Evolutionary conservation across 208 protist species (phyloP).

Genomic region (Trypanosoma congolense): DNA sequence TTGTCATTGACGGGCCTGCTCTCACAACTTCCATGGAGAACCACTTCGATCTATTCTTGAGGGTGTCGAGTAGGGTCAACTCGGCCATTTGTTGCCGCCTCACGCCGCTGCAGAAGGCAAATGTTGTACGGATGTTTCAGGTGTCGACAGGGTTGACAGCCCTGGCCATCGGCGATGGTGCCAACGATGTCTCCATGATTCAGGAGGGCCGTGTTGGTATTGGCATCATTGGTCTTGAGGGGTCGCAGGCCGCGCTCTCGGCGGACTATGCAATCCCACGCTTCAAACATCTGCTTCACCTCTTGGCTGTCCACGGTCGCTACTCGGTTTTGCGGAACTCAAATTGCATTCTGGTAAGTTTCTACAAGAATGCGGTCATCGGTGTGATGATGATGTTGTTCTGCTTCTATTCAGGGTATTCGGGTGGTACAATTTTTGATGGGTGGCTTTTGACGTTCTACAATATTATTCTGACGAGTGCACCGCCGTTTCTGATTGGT

Average conservation of each 20-base stretch:
- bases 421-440: conserved; percentile 85
- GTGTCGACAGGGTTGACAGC: conserved; percentile 78
- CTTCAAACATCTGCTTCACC: conserved; percentile 90
- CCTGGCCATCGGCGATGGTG: conserved; percentile 97
- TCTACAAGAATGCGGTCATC: conserved; percentile 97
- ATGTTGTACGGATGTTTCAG: conserved; percentile 90
- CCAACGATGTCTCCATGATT: conserved; percentile 98
- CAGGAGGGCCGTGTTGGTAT: conserved; percentile 92
- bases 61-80: conserved; percentile 69
- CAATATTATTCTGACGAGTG: conserved; percentile 84
- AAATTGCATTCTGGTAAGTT: conserved; percentile 92
- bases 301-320: conserved; percentile 94
- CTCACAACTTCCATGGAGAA: conserved; percentile 67
- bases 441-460: conserved; percentile 87
- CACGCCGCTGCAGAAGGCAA: conserved; percentile 87
- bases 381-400: conserved; percentile 90
- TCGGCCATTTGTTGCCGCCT: conserved; percentile 88
- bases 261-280: conserved; percentile 93
- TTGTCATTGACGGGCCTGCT: conserved; percentile 82
- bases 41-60: conserved; percentile 66
- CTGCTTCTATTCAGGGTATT: conserved; percentile 84
- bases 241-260: conserved; percentile 90
- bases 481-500: conserved; percentile 86
- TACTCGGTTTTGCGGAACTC: conserved; percentile 93
- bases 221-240: conserved; percentile 95